Conservation (phyloP, 495 filamentous ascomycete genomes). For the Coniosporium apollinis region DNA sequence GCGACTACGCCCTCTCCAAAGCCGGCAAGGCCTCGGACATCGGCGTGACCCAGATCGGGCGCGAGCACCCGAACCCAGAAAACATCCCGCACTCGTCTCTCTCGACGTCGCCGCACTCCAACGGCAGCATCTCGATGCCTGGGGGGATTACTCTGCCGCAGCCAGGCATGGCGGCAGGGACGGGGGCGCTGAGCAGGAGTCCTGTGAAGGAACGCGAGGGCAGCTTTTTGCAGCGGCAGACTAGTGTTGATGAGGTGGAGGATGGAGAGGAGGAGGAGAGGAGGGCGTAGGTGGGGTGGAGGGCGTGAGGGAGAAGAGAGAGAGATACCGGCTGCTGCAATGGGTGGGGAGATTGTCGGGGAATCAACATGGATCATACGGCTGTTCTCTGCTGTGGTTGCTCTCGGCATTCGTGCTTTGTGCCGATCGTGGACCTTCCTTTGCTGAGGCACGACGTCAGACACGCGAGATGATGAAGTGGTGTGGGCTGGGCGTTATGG, state of each 20-base stretch:
- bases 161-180: slow-evolving; percentile 27
- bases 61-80: slow-evolving; percentile 86
- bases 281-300: slow-evolving; percentile 6
- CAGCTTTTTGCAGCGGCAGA: slow-evolving; percentile 62
- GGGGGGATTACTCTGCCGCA: slow-evolving; percentile 26
- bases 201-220: slow-evolving; percentile 82
- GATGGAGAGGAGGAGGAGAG: slow-evolving; percentile 22
- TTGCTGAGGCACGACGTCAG: too few relatives aligned
- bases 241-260: slow-evolving; percentile 50
- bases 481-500: too few relatives aligned
- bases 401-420: too few relatives aligned
- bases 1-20: slow-evolving; percentile 96
- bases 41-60: slow-evolving; percentile 83
- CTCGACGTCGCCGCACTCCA: slow-evolving; percentile 1
- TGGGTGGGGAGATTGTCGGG: too few relatives aligned
- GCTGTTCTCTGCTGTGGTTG: too few relatives aligned
- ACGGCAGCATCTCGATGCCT: slow-evolving; percentile 20
- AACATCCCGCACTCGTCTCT: slow-evolving; percentile 64
- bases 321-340: too few relatives aligned
- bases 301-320: too few relatives aligned
- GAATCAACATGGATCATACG: too few relatives aligned
- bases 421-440: too few relatives aligned
- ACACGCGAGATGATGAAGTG: too few relatives aligned
- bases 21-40: slow-evolving; percentile 92
- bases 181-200: slow-evolving; percentile 45